phyloP scores from a whole-genome alignment of 2,329 filamentous ascomycete genomes.

The Sporothrix curviconia region DNA sequence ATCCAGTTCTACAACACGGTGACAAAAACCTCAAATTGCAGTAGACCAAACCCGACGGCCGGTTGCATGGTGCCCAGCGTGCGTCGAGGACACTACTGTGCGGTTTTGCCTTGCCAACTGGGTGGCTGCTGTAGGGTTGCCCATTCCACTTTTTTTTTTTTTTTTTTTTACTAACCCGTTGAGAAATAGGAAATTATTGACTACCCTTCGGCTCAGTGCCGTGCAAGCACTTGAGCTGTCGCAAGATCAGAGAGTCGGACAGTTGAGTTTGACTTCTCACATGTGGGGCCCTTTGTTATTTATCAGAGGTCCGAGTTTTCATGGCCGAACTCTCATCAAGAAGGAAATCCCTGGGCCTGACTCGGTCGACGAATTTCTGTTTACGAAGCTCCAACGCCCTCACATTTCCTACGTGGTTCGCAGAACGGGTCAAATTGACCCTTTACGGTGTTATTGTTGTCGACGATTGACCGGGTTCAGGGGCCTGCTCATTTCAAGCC shows the following conservation, averaged over 20 bases:
- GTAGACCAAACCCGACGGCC: slow-evolving; percentile 76
- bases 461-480: slow-evolving; percentile 71
- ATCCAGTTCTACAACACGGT: slow-evolving; percentile 96
- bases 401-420: slow-evolving; percentile 65
- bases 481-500: slow-evolving; percentile 82
- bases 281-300: slow-evolving; percentile 97
- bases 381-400: slow-evolving; percentile 97
- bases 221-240: slow-evolving; percentile 67
- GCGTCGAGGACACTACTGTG: slow-evolving; percentile 85
- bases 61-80: slow-evolving; percentile 94
- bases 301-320: slow-evolving; percentile 78
- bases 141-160: too few relatives aligned
- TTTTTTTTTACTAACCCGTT: background rate
- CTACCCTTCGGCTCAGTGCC: slow-evolving; percentile 67
- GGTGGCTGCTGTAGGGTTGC: too few relatives aligned
- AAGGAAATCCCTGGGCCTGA: slow-evolving; percentile 97
- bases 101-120: slow-evolving; percentile 27
- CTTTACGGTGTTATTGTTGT: slow-evolving; percentile 87
- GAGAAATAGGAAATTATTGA: slow-evolving; percentile 73
- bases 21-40: slow-evolving; percentile 91
- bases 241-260: slow-evolving; percentile 63
- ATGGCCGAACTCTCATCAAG: slow-evolving; percentile 71
- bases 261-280: slow-evolving; percentile 80
- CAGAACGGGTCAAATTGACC: slow-evolving; percentile 71
- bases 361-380: slow-evolving; percentile 88